Conservation (phyloP, 768 basidiomycete genomes). For the Russula vinacea region DNA sequence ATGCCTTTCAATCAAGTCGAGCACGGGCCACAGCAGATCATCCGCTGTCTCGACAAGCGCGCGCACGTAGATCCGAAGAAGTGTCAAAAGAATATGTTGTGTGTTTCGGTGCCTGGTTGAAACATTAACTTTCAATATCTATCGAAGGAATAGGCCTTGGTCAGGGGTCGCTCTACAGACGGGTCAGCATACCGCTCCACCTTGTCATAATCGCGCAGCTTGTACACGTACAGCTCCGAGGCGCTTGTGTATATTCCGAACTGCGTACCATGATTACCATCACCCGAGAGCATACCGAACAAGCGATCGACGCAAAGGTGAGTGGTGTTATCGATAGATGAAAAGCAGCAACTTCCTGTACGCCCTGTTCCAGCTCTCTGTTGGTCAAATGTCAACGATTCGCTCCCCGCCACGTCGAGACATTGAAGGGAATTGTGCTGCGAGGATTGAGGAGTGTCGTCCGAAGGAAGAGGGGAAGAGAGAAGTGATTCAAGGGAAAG, state of each 20-base stretch:
- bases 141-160: too few species aligned
- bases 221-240: constrained; percentile 91
- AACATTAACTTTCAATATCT: constrained; percentile 92
- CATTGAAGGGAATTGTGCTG: too few species aligned
- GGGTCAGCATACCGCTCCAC: constrained; percentile 74
- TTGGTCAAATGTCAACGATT: constrained; percentile 15
- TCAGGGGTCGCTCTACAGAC: neutral
- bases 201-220: constrained; percentile 74
- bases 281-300: constrained; percentile 74
- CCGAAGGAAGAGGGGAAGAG: too few species aligned
- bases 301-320: constrained; percentile 75
- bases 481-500: too few species aligned
- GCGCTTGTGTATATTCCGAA: constrained; percentile 47
- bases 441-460: too few species aligned
- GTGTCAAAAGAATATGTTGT: constrained; percentile 76
- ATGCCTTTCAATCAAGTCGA: constrained; percentile 85
- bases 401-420: too few species aligned
- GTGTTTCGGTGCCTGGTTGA: constrained; percentile 51
- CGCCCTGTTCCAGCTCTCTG: constrained; percentile 49
- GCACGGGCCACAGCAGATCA: constrained; percentile 72
- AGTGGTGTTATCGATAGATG: constrained; percentile 65
- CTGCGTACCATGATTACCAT: constrained; percentile 76
- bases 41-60: constrained; percentile 52
- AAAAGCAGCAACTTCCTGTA: constrained; percentile 77
- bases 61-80: constrained; percentile 84